phyloP scores from a whole-genome alignment of 768 basidiomycete genomes.

The Rhodotorula graminis region DNA sequence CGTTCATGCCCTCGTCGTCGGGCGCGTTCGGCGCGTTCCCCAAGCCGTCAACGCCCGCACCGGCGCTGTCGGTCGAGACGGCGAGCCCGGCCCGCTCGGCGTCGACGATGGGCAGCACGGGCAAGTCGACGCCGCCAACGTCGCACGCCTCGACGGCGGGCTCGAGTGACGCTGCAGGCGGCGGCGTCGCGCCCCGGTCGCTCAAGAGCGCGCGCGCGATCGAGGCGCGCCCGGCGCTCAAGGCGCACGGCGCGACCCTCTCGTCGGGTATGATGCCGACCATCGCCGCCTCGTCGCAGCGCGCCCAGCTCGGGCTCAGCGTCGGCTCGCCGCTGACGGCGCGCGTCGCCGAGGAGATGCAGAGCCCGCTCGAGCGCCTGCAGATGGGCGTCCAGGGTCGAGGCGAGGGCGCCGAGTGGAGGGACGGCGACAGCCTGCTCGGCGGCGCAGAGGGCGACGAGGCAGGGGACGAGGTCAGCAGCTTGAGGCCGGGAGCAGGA shows the following conservation, averaged over 20 bases:
- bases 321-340: conserved; percentile 27
- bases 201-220: conserved; percentile 1
- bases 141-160: not conserved
- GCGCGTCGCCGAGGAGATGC: conserved; percentile 30
- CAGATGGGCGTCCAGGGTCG: conserved; percentile 18
- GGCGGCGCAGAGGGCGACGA: conserved; percentile 16
- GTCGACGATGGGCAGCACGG: not conserved
- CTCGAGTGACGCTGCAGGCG: not conserved
- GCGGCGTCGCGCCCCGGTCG: conserved; percentile 1
- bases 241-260: conserved; percentile 33
- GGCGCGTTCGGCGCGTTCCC: conserved; percentile 17
- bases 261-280: conserved; percentile 34
- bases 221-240: conserved; percentile 25
- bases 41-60: too few species aligned
- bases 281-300: conserved; percentile 14
- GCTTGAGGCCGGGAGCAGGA: conserved; percentile 48
- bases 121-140: conserved; percentile 3
- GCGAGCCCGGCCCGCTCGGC: not conserved
- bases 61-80: not conserved
- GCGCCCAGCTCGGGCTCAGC: conserved; percentile 6
- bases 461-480: not conserved
- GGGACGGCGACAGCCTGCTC: conserved; percentile 23
- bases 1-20: not conserved
- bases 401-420: conserved; percentile 8
- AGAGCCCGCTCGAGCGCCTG: conserved; percentile 31